Percentiles rank a stretch among this genome's conserved stretches.
Evolutionary conservation across 139 green algal species (phyloP).

Genomic region (Coccomyxa sp.): DNA sequence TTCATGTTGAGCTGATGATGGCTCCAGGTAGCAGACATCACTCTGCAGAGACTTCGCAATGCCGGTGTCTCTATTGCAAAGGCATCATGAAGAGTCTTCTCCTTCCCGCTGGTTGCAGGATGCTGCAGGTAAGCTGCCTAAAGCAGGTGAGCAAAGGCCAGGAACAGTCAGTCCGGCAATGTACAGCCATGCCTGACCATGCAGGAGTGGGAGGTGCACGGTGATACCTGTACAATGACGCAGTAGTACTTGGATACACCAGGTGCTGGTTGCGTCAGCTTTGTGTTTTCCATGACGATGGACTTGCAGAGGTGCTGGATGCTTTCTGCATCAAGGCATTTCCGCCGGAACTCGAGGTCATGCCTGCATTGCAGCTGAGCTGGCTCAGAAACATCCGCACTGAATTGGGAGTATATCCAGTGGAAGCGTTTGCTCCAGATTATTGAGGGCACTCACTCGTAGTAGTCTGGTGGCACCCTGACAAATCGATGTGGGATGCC

Average conservation of each 20-base stretch:
- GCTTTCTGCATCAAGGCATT: constrained; percentile 19
- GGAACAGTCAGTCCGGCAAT: background rate
- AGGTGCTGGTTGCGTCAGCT: constrained; percentile 21
- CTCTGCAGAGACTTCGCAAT: too few relatives aligned
- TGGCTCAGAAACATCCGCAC: too few relatives aligned
- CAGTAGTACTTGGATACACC: constrained; percentile 72
- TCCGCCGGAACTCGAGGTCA: constrained; percentile 59
- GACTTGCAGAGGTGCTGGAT: constrained; percentile 84
- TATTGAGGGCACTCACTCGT: constrained; percentile 35
- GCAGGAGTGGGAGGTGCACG: background rate
- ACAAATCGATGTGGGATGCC: constrained; percentile 45
- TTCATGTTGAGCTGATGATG: background rate
- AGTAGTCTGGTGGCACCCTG: constrained; percentile 79
- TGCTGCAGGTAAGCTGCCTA: background rate
- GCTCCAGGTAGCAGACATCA: background rate
- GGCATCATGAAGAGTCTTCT: too few relatives aligned
- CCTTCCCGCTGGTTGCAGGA: background rate
- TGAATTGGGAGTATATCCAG: too few relatives aligned
- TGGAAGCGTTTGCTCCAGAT: background rate
- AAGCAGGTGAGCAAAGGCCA: background rate
- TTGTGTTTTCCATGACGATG: constrained; percentile 87
- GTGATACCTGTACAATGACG: constrained; percentile 74
- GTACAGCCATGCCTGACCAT: too few relatives aligned
- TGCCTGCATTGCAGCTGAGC: background rate
- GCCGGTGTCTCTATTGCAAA: too few relatives aligned